Percentiles rank a stretch among this genome's conserved stretches.
Evolutionary conservation across 148 eudicot species (phyloP).

Genomic region (Rhododendron ferrugineum): DNA sequence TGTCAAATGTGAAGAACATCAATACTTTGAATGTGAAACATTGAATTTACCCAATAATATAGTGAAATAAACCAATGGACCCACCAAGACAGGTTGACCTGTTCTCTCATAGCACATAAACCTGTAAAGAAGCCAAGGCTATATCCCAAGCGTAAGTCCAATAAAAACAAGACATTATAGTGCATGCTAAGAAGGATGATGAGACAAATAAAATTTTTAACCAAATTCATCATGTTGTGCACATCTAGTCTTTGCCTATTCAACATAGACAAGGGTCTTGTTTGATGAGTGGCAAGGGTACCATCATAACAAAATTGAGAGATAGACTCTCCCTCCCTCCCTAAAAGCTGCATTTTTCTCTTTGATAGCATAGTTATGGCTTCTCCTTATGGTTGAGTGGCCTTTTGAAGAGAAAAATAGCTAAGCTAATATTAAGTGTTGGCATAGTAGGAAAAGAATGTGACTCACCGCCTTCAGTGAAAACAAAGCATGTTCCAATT

Average conservation of each 20-base stretch:
- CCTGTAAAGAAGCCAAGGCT: not conserved
- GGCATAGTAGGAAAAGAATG: not conserved
- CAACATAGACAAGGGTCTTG: not conserved
- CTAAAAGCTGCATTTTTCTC: not conserved
- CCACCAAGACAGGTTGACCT: not conserved
- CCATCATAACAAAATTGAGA: not conserved
- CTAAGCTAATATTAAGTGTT: not conserved
- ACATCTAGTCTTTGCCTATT: not conserved
- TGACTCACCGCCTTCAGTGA: constrained; percentile 53
- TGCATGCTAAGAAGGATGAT: not conserved
- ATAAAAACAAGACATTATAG: not conserved
- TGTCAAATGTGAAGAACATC: too few species aligned
- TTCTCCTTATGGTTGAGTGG: not conserved
- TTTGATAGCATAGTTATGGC: not conserved
- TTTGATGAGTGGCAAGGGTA: not conserved
- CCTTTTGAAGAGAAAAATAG: not conserved
- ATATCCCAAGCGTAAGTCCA: not conserved
- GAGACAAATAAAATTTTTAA: not conserved
- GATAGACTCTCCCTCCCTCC: not conserved
- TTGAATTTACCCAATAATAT: too few species aligned
- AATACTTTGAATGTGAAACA: too few species aligned
- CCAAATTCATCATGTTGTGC: not conserved
- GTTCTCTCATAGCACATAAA: not conserved
- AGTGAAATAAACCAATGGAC: too few species aligned
- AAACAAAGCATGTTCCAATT: constrained; percentile 71